Evolutionary conservation across 768 basidiomycete genomes (phyloP).

Genomic region (Serendipita sp.): DNA sequence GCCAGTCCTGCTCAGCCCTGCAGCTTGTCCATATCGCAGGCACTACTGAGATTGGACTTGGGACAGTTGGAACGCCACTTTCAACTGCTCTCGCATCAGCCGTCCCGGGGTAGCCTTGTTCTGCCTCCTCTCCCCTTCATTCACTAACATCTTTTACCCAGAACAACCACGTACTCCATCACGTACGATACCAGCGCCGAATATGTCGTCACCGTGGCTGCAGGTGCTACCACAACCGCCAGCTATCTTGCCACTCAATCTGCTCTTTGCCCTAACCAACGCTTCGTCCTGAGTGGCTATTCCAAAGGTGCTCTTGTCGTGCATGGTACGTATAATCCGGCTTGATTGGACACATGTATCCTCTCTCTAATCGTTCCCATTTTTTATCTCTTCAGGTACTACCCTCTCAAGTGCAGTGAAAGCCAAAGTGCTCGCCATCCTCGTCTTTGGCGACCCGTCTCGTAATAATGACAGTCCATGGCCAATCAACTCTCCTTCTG

Average conservation of each 20-base stretch:
- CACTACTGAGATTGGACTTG: not conserved
- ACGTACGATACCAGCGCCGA: not conserved
- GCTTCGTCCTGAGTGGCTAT: not conserved
- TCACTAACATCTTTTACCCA: not conserved
- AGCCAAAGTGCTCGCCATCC: not conserved
- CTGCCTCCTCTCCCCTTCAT: not conserved
- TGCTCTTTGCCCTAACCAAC: not conserved
- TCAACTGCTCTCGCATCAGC: not conserved
- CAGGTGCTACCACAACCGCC: not conserved
- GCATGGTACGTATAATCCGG: not conserved
- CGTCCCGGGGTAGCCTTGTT: not conserved
- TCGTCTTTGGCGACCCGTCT: too few species aligned
- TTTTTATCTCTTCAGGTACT: not conserved
- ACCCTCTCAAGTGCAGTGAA: not conserved
- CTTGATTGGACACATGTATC: not conserved
- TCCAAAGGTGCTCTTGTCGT: too few species aligned
- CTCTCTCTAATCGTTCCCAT: not conserved
- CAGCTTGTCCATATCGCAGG: not conserved
- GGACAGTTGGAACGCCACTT: not conserved
- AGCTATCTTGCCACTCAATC: not conserved
- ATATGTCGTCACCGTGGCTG: too few species aligned
- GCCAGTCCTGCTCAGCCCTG: not conserved
- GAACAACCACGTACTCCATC: not conserved
- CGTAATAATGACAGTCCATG: not conserved
- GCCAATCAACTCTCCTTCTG: not conserved